These are phyloP conservation scores for Actinomortierella wolfii DNA, from an alignment of 371 early-diverging fungal genomes.

Conservation along the genomic window DNA sequence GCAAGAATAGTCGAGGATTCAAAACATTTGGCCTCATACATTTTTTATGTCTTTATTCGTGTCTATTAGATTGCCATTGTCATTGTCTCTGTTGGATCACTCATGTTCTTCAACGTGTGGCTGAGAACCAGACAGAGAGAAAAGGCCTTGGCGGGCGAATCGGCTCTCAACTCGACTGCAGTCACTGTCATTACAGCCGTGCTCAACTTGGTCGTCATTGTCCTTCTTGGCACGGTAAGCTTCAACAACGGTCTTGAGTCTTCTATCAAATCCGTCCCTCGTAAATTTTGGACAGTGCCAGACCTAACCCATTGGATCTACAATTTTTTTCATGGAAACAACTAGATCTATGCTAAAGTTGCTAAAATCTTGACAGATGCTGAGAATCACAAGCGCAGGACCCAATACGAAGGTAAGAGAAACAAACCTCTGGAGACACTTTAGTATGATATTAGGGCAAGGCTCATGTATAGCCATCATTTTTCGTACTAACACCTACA, in stretches of 20 bases:
- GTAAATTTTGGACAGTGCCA: too few relatives aligned
- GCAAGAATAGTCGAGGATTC: too few relatives aligned
- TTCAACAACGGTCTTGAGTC: too few relatives aligned
- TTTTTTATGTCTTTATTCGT: neutral
- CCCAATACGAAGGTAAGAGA: constrained; percentile 48
- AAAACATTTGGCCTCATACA: too few relatives aligned
- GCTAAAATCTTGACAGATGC: constrained; percentile 50
- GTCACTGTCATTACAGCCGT: constrained; percentile 29
- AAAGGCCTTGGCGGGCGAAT: neutral
- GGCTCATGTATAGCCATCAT: too few relatives aligned
- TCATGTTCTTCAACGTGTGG: constrained; percentile 18
- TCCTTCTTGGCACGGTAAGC: constrained; percentile 37
- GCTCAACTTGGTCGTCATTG: constrained; percentile 41
- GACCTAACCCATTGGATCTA: too few relatives aligned
- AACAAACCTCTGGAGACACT: too few relatives aligned
- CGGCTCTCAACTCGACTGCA: neutral
- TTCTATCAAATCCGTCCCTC: too few relatives aligned
- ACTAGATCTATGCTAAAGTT: constrained; percentile 46
- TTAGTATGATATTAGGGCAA: too few relatives aligned
- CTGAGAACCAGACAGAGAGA: neutral
- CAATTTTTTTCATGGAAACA: too few relatives aligned
- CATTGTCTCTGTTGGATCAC: constrained; percentile 37
- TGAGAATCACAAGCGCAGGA: constrained; percentile 56
- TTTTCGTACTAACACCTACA: too few relatives aligned
- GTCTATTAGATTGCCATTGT: constrained; percentile 34